phyloP scores from a whole-genome alignment of 2,329 filamentous ascomycete genomes.

The Cercospora berteroae region DNA sequence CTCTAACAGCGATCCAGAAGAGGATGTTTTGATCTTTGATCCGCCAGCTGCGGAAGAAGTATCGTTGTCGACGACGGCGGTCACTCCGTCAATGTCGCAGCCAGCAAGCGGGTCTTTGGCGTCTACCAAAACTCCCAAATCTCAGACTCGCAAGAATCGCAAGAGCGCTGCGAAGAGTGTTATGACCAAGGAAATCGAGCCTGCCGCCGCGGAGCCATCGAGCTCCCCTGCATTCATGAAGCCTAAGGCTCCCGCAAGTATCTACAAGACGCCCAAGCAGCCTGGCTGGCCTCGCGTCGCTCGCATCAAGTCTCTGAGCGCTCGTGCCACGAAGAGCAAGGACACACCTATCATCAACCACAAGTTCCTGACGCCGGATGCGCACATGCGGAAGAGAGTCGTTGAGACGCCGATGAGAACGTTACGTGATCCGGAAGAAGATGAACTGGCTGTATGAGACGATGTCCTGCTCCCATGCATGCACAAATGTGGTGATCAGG shows the following conservation, averaged over 20 bases:
- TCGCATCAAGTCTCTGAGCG: slow-evolving; percentile 5
- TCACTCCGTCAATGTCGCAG: not conserved
- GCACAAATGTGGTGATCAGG: too few species aligned
- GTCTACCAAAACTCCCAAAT: not conserved
- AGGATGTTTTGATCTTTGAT: not conserved
- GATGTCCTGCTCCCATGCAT: too few species aligned
- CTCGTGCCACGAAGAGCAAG: slow-evolving; percentile 5
- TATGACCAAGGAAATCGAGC: not conserved
- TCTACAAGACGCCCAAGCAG: slow-evolving; percentile 15
- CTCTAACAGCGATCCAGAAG: not conserved
- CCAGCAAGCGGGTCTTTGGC: not conserved
- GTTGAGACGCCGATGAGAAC: slow-evolving; percentile 20
- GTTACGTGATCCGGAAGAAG: slow-evolving; percentile 20
- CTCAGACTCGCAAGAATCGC: not conserved
- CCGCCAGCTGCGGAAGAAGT: not conserved
- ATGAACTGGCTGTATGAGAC: slow-evolving; percentile 19
- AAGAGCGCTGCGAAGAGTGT: not conserved
- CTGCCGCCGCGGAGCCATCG: not conserved
- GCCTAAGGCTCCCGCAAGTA: slow-evolving; percentile 5
- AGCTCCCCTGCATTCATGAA: slow-evolving; percentile 14
- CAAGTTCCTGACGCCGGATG: slow-evolving; percentile 2
- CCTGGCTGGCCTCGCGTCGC: slow-evolving; percentile 12
- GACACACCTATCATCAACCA: slow-evolving; percentile 12
- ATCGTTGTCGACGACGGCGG: not conserved
- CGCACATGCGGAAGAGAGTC: slow-evolving; percentile 10